Evolutionary conservation across 1,284 basidiomycete species (phyloP), one percentile per base, ranked within the genome.

Genomic region (Melampsora occidentalis): DNA sequence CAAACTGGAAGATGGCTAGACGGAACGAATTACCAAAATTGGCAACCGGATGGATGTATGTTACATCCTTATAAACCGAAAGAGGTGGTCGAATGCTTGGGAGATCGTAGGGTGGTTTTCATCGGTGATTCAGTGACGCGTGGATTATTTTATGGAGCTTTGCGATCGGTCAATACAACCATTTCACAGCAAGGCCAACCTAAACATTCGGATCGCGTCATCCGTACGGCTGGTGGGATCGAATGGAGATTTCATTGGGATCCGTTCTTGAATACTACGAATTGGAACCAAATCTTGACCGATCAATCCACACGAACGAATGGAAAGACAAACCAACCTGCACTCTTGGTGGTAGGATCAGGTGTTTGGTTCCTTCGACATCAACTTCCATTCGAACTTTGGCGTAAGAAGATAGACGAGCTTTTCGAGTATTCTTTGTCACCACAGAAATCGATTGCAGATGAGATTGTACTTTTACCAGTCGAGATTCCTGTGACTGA

Each of bases 61-160:
- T 61, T 77, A 46, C 59, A 77, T 22, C 5, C 75, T 63, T 77
- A 77, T 51, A 69, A 70, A 62, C 67, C 75, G 12, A 77, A 77
- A 53, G 20, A 66, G 12, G 67, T 70, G 6, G 42, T 49, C 39
- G 67, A 69, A 57, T 83, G 82, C 67, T 65, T 83, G 2, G 61
- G 69, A 10, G 80, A 78, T 16, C 81, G 83, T 16, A 81, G 80
- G 12, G 85, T 92, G 33, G 84, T 91, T 66, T 95, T 95, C 82
- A 85, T 91, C 57, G 93, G 93, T n/a, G 93, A 95, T 83, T 93
- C 92, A 25, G 87, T 90, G 62, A 90, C 91, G 16, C 86, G 93
- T 62, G 87, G 88, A 75, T 85, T 94, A 14, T 95, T 90, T 85
- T 94, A 91, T 83, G 87, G 91, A 67, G 85, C 90, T 67, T 87